Percentiles rank a stretch among this genome's conserved stretches.
These are phyloP conservation scores for Sanghuangporus weigelae DNA, from an alignment of 1,284 basidiomycete genomes.

Conservation along the genomic window DNA sequence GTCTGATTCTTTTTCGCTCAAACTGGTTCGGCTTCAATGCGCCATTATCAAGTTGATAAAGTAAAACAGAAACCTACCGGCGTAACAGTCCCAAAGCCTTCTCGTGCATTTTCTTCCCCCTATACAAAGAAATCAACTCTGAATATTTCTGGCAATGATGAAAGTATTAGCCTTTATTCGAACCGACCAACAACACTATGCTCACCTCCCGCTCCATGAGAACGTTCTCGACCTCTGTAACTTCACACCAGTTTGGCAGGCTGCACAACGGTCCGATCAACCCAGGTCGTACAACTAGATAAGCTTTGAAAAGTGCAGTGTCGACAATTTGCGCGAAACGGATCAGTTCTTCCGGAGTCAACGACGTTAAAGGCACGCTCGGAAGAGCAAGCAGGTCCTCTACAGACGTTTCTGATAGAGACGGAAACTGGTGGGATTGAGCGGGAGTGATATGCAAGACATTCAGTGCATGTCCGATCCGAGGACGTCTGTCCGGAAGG, in stretches of 20 bases:
- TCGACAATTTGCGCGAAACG: slow-evolving; percentile 92
- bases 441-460: slow-evolving; percentile 67
- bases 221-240: slow-evolving; percentile 89
- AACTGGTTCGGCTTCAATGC: slow-evolving; percentile 40
- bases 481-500: slow-evolving; percentile 82
- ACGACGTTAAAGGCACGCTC: slow-evolving; percentile 58
- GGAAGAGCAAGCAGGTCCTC: slow-evolving; percentile 76
- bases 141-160: slow-evolving; percentile 68
- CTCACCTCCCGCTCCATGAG: slow-evolving; percentile 75
- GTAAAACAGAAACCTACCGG: slow-evolving; percentile 48
- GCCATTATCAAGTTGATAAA: not conserved
- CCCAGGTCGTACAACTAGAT: slow-evolving; percentile 78
- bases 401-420: slow-evolving; percentile 61
- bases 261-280: slow-evolving; percentile 87
- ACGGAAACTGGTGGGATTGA: slow-evolving; percentile 55
- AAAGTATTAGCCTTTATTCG: slow-evolving; percentile 1
- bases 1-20: slow-evolving; percentile 78
- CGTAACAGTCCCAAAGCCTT: slow-evolving; percentile 82
- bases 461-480: slow-evolving; percentile 71
- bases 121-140: slow-evolving; percentile 89
- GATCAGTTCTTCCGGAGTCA: slow-evolving; percentile 77
- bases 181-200: not conserved
- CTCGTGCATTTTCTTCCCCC: slow-evolving; percentile 92
- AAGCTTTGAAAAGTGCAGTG: slow-evolving; percentile 93
- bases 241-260: slow-evolving; percentile 95